These are phyloP conservation scores for Raffaelea ambrosiae DNA, from an alignment of 2,329 filamentous ascomycete species.

Conservation along the genomic window DNA sequence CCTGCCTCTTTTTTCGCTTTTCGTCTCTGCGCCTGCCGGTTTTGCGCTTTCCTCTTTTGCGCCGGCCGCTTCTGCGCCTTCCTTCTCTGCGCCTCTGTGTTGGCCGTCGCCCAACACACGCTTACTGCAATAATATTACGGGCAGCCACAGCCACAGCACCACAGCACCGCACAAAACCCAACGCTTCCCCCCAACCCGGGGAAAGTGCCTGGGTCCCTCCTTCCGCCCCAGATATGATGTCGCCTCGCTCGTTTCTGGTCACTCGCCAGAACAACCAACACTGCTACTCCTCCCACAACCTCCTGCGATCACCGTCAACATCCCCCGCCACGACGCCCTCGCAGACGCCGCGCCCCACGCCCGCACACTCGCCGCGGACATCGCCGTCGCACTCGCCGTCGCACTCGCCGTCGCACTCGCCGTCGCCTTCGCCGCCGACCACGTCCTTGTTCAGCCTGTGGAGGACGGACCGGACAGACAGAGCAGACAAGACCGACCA, in stretches of 20 bases:
- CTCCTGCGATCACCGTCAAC: slow-evolving; percentile 8
- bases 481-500: slow-evolving; percentile 12
- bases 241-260: slow-evolving; percentile 30
- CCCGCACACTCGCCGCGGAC: background rate
- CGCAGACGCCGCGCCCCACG: background rate
- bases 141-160: too few relatives aligned
- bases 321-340: background rate
- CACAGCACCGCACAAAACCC: too few relatives aligned
- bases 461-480: slow-evolving; percentile 17
- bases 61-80: too few relatives aligned
- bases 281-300: background rate
- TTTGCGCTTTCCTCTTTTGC: too few relatives aligned
- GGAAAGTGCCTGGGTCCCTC: background rate
- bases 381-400: background rate
- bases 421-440: slow-evolving; percentile 7
- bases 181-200: background rate
- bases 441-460: slow-evolving; percentile 1
- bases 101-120: too few relatives aligned
- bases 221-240: slow-evolving; percentile 19
- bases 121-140: too few relatives aligned
- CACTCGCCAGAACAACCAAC: slow-evolving; percentile 19
- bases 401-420: slow-evolving; percentile 5
- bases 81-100: too few relatives aligned
- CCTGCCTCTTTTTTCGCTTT: background rate
- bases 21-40: too few relatives aligned